phyloP scores from a whole-genome alignment of 345 rosid species.

The Eucalyptus dawsonii region DNA sequence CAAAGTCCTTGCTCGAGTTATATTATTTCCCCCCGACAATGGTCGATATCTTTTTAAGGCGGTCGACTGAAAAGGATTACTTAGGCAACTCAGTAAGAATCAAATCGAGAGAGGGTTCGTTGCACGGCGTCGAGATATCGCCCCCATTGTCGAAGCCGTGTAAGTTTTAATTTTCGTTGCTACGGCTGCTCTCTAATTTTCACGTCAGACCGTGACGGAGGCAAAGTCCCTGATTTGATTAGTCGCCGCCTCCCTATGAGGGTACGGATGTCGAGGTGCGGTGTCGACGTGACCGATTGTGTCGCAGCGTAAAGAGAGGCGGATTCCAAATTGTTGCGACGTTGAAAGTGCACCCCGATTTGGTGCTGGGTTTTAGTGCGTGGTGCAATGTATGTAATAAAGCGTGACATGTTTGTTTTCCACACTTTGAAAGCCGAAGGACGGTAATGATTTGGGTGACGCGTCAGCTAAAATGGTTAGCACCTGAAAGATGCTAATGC shows the following conservation, averaged over 20 bases:
- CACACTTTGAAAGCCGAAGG: not conserved
- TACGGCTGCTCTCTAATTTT: not conserved
- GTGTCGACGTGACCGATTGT: not conserved
- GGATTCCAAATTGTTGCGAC: too few relatives aligned
- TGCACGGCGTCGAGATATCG: not conserved
- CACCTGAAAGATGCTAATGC: not conserved
- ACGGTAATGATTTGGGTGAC: not conserved
- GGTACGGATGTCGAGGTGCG: not conserved
- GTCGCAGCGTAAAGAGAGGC: not conserved
- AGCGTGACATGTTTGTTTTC: not conserved
- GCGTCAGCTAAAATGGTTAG: not conserved
- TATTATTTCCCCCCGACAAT: not conserved
- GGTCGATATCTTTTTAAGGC: not conserved
- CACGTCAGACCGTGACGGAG: rapidly evolving
- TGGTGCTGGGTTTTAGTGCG: not conserved
- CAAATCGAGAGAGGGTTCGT: not conserved
- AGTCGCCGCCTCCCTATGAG: not conserved
- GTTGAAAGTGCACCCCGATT: too few relatives aligned
- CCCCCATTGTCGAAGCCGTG: not conserved
- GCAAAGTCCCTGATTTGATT: not conserved
- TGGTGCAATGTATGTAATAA: not conserved
- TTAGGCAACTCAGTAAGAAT: not conserved
- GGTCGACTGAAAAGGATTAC: not conserved
- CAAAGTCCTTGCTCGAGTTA: not conserved
- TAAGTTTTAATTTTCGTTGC: not conserved